These are phyloP conservation scores for Ceratocystis diversiconidia DNA, from an alignment of 2,329 filamentous ascomycete genomes.

Conservation along the genomic window DNA sequence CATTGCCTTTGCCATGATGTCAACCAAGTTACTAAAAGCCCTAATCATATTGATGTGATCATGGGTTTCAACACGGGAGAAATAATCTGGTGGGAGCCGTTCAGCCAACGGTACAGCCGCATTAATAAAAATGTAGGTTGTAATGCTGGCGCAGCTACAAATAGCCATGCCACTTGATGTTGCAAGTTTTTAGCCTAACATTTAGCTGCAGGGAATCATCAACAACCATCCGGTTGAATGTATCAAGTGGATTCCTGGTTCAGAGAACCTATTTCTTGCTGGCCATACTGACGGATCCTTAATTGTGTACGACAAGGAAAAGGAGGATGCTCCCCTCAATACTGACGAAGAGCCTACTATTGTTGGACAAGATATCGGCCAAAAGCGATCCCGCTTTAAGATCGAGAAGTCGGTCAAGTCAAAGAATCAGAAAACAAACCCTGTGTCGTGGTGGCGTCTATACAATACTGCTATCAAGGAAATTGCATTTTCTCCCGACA, in stretches of 20 bases:
- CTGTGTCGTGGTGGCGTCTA: slow-evolving; percentile 81
- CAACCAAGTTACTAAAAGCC: slow-evolving; percentile 66
- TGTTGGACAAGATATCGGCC: slow-evolving; percentile 25
- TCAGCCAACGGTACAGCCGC: slow-evolving; percentile 87
- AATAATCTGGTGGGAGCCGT: slow-evolving; percentile 96
- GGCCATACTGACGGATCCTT: slow-evolving; percentile 83
- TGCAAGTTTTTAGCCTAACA: slow-evolving; percentile 11
- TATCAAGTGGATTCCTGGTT: slow-evolving; percentile 86
- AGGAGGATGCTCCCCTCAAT: slow-evolving; percentile 69
- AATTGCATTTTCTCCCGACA: slow-evolving; percentile 84
- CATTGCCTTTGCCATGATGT: slow-evolving; percentile 92
- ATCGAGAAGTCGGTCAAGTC: slow-evolving; percentile 88
- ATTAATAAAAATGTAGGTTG: slow-evolving; percentile 78
- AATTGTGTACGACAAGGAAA: slow-evolving; percentile 94
- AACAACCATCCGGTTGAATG: slow-evolving; percentile 73
- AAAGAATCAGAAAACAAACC: slow-evolving; percentile 84
- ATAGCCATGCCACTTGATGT: background rate
- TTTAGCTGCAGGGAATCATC: slow-evolving; percentile 54
- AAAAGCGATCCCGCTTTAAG: slow-evolving; percentile 35
- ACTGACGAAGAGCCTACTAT: slow-evolving; percentile 44
- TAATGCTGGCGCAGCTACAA: background rate
- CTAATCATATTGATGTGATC: slow-evolving; percentile 72
- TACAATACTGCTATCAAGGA: slow-evolving; percentile 83
- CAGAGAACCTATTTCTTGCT: slow-evolving; percentile 83
- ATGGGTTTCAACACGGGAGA: slow-evolving; percentile 95